A percentile compares a stretch with the other conserved stretches of the same genome.
Conservation (phyloP, 2,329 filamentous ascomycete genomes). For the Aspergillus flavus region DNA sequence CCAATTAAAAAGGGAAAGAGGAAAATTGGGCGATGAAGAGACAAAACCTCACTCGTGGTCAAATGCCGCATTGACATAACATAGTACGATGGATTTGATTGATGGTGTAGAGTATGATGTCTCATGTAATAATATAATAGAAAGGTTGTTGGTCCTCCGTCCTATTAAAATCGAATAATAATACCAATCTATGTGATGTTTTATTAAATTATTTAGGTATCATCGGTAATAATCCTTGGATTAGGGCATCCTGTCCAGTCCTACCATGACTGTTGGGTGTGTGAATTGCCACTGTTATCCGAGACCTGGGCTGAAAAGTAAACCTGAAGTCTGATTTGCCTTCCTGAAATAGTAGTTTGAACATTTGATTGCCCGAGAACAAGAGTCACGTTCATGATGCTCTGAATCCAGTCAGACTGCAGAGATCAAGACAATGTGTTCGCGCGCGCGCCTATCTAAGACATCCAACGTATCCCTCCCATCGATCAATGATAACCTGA, state of each 20-base stretch:
- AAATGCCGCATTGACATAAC: slow-evolving; percentile 3
- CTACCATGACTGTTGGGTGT: neutral
- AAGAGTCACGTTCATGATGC: neutral
- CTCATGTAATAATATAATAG: neutral
- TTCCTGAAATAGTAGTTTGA: slow-evolving; percentile 10
- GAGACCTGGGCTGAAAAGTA: slow-evolving; percentile 4
- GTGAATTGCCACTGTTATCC: slow-evolving; percentile 12
- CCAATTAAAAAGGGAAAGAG: neutral
- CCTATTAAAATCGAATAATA: neutral
- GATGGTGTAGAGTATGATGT: slow-evolving; percentile 2
- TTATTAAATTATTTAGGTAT: slow-evolving; percentile 1
- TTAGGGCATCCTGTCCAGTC: neutral
- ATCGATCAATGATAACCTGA: slow-evolving; percentile 4
- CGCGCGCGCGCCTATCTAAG: slow-evolving; percentile 8
- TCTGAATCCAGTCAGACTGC: neutral
- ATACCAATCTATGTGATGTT: neutral
- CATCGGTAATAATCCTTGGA: slow-evolving; percentile 3
- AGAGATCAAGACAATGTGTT: neutral
- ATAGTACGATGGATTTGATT: neutral
- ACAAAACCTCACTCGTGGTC: slow-evolving; percentile 4
- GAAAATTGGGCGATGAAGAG: neutral
- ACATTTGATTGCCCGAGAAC: slow-evolving; percentile 5
- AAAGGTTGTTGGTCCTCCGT: neutral
- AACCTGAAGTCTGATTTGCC: slow-evolving; percentile 3
- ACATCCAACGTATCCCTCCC: neutral